Conservation (phyloP, 2,329 filamentous ascomycete genomes). For the Arachnomyces sp. region DNA sequence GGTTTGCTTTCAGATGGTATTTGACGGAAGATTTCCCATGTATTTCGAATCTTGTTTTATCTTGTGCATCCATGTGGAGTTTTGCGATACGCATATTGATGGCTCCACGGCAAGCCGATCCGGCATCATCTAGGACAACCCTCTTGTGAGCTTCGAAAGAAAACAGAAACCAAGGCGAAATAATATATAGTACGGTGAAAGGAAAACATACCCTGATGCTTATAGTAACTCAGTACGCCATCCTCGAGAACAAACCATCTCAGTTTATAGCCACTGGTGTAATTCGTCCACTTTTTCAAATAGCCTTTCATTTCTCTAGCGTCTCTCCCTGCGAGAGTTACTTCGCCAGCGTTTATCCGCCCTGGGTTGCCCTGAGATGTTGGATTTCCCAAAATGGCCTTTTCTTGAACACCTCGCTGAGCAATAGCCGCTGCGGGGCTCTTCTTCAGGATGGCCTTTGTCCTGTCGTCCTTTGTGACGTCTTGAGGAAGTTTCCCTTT, state of each 20-base stretch:
- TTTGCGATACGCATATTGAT: constrained; percentile 98
- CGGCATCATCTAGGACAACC: constrained; percentile 64
- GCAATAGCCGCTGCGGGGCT: constrained; percentile 91
- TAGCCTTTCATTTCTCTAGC: constrained; percentile 97
- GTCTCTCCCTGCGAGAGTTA: constrained; percentile 65
- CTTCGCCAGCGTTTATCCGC: constrained; percentile 38
- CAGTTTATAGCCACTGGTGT: constrained; percentile 91
- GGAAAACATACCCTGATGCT: constrained; percentile 62
- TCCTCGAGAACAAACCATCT: constrained; percentile 98
- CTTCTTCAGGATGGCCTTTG: constrained; percentile 79
- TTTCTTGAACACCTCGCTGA: constrained; percentile 92
- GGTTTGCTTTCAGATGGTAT: constrained; percentile 95
- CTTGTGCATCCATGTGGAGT: constrained; percentile 90
- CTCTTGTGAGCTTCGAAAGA: no score
- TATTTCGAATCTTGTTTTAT: constrained; percentile 97
- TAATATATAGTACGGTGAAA: neutral
- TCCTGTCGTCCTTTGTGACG: constrained; percentile 89
- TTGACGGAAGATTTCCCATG: constrained; percentile 97
- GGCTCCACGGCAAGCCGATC: constrained; percentile 89
- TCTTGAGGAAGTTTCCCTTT: constrained; percentile 95
- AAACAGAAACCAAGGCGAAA: neutral
- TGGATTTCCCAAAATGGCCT: constrained; percentile 77
- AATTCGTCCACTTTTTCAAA: constrained; percentile 99
- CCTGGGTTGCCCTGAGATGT: constrained; percentile 50
- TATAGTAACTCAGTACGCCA: constrained; percentile 96